Evolutionary conservation across 768 basidiomycete genomes (phyloP), one percentile per base, ranked within the genome.

Genomic region (Tremella yokohamensis): DNA sequence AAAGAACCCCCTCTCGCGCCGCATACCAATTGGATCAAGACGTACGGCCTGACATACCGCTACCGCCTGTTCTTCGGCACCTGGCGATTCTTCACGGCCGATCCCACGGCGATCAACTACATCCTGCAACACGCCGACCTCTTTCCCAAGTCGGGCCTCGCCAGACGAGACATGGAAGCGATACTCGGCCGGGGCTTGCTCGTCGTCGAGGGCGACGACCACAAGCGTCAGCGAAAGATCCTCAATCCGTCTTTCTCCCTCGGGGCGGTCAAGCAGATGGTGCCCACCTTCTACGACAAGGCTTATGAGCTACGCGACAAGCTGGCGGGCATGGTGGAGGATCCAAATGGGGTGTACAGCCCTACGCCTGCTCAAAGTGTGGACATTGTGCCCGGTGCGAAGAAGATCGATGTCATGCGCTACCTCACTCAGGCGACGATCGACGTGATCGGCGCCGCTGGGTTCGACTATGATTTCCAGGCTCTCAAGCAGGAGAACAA

Each of bases 401-500:
- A 52, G 40, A 68, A 70, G 37, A 56, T 88, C 29, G 85, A 91
- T 38, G 82, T 84, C 1, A 77, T 86, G 38, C 77, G 79, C 2
- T 88, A 52, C 51, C 77, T 89, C 2, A 84, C 83, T 40, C 83
- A 82, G 55, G 82, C 82, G 49, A 88, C 87, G 2, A 78, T 90
- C 8, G 89, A 90, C 61, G 82, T 87, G 54, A 89, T 91, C 51
- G 87, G 87, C 8, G 78, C 86, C 38, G 85, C 90, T 40, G 66
- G 88, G 64, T 94, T 93, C 69, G 79, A 74, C 65, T 82, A 93
- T 67, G 80, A 86, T 56, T 91, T 96, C 79, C 84, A 88, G 60
- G 85, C 91, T 1, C 86, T 94, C 45, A 86, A 88, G 68, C 80
- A 86, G 1, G 89, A 90, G 0, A 89, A 89, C 74, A 88, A 85